A percentile compares a stretch with the other conserved stretches of the same genome.
phyloP scores from a whole-genome alignment of 2,329 filamentous ascomycete genomes.

The Penicillium hesseltinei region DNA sequence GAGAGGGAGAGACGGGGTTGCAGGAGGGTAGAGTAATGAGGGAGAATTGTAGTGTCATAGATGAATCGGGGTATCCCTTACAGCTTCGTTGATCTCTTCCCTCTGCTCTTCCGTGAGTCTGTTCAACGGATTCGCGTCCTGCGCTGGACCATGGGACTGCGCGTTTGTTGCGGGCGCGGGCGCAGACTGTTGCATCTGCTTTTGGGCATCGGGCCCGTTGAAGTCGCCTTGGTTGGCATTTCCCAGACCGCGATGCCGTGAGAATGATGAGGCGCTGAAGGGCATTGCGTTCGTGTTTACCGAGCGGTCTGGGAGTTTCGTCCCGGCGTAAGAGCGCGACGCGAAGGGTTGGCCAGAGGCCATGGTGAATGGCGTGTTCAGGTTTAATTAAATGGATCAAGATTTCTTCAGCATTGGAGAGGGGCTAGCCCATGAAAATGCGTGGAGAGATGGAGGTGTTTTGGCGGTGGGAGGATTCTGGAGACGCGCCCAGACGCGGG shows the following conservation, averaged over 20 bases:
- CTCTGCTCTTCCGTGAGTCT: slow-evolving; percentile 80
- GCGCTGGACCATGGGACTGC: slow-evolving; percentile 45
- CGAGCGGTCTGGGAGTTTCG: slow-evolving; percentile 53
- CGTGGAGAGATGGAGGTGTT: slow-evolving; percentile 13
- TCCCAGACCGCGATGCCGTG: slow-evolving; percentile 38
- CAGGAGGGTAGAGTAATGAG: neutral
- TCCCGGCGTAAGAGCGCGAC: slow-evolving; percentile 53
- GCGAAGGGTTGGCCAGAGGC: slow-evolving; percentile 56
- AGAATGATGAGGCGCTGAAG: slow-evolving; percentile 46
- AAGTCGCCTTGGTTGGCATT: slow-evolving; percentile 29
- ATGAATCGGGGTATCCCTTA: slow-evolving; percentile 49
- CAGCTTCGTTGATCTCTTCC: slow-evolving; percentile 90
- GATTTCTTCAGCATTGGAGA: neutral
- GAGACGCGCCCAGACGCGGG: slow-evolving; percentile 28
- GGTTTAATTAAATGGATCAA: slow-evolving; percentile 3
- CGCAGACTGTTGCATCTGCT: slow-evolving; percentile 30
- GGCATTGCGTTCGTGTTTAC: slow-evolving; percentile 42
- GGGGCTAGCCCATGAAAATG: slow-evolving; percentile 12
- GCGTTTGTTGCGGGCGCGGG: slow-evolving; percentile 38
- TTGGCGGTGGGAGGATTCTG: slow-evolving; percentile 26
- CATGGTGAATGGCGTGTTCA: slow-evolving; percentile 38
- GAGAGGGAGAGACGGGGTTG: neutral
- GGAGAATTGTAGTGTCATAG: neutral
- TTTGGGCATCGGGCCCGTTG: slow-evolving; percentile 24
- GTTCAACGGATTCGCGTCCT: slow-evolving; percentile 51